Evolutionary conservation across 805 yeast species (phyloP).

Genomic region (Vanderwaltozyma verrucispora): DNA sequence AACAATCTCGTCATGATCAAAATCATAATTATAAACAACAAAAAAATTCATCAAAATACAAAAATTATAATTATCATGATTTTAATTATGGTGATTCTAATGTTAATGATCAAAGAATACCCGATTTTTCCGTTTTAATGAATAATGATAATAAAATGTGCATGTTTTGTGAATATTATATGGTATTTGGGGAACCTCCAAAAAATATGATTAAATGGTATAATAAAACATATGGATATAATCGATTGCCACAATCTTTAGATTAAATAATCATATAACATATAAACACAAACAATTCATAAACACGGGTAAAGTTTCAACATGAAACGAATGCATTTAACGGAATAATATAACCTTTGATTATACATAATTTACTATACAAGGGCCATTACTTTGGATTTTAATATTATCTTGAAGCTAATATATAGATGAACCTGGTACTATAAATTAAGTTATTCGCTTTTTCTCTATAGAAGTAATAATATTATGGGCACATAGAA

Average conservation of each 20-base stretch:
- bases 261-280: conserved; percentile 1
- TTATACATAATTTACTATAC: too few relatives aligned
- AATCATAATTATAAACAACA: background rate
- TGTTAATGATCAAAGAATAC: conserved; percentile 5
- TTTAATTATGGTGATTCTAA: conserved; percentile 5
- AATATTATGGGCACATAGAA: too few relatives aligned
- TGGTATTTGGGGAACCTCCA: conserved; percentile 41
- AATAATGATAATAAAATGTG: conserved; percentile 27
- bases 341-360: too few relatives aligned
- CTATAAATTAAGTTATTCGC: too few relatives aligned
- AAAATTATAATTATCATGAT: conserved; percentile 9
- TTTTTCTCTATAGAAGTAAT: too few relatives aligned
- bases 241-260: conserved; percentile 9
- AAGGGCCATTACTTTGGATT: too few relatives aligned
- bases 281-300: too few relatives aligned
- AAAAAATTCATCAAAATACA: conserved; percentile 4
- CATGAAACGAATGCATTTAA: too few relatives aligned
- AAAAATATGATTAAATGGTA: conserved; percentile 42
- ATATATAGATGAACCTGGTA: too few relatives aligned
- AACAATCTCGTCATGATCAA: background rate
- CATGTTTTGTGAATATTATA: conserved; percentile 43
- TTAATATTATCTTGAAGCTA: too few relatives aligned
- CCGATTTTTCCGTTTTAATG: conserved; percentile 19
- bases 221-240: conserved; percentile 26
- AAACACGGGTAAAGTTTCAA: too few relatives aligned